Evolutionary conservation across 2,329 filamentous ascomycete species (phyloP), one percentile per base, ranked within the genome.

Genomic region (Fusarium lyarnte): DNA sequence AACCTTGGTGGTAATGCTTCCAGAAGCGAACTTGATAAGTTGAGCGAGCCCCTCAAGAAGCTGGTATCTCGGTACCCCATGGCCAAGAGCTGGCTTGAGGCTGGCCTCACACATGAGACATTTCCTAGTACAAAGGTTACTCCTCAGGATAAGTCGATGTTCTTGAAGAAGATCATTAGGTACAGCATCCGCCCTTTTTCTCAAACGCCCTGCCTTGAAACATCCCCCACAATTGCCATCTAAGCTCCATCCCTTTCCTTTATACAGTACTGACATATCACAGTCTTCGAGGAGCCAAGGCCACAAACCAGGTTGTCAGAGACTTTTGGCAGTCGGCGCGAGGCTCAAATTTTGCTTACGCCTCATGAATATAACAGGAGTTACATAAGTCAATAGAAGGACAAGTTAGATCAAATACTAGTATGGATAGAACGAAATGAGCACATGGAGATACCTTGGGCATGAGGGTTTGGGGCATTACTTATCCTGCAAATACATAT

Each of bases 251-350:
- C 9, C 3, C 12, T 4, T 13, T 16, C 6, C 6, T 16, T 17
- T 10, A 39, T 19, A 17, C 13, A 14, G 23, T 29, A 58, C 65
- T 69, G 29, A 69, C 31, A 10, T 27, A 2, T 23, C 8, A 19
- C 63, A 91, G 89, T 77, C 82, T 93, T 38, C 85, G 92, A 42
- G 92, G 92, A 12, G 85, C 87, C 3, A 86, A 87, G 70, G 83
- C 86, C 54, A 93, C 92, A 6, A 93, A 91, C 70, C 87, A 90
- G 60, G 85, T 93, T 2, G 88, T 93, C 6, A 87, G 89, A 65
- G 91, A 93, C 35, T 94, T 94, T 77, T 94, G 91, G 90, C 81
- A 93, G n/a, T 85, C 87, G 5, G 91, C 90, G 69, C 85, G 92
- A 68, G 88, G 88, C 11, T 86, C 86, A 2, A 89, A 84, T 74